Base-by-base conservation (phyloP, 768 basidiomycete species). In the Termitomyces sp. region DNA sequence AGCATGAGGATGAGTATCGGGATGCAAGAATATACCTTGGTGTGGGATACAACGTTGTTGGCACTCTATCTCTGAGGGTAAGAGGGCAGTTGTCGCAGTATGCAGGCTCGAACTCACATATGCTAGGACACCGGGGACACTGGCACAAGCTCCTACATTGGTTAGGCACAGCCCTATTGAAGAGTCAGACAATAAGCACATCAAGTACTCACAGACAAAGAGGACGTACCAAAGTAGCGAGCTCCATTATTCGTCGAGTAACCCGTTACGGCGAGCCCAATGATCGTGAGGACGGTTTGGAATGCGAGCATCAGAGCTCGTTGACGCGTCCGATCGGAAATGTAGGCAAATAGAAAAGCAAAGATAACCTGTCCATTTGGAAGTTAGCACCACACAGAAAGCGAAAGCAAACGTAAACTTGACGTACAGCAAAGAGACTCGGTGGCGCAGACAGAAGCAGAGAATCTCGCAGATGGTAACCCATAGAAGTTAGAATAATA, bases 71-170 rank as follows among this genome's bases (percentile, higher is more conserved):
- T n/a, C 16, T 10, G 9, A 27, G 14, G 14, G 16, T 51, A 26
- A 37, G 20, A 12, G 16, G 5, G 16, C 16, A 13, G 9, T 5
- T 24, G 10, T 51, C 22, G 34, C 16, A n/a, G 16, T 37, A 16
- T 12, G 18, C 9, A 5, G 26, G 5, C 18, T 27, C 9, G 14
- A 14, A 69, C 75, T 63, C 12, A 76, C 74, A 59, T 77, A 77
- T 53, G 74, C 74, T 6, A 76, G 62, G 45, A 76, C 63, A 27
- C 71, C 69, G n/a, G 76, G 75, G 24, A 76, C 65, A 56, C 67
- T 71, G 12, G 72, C 69, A 3, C 72, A 69, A 30, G 72, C 68
- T 47, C 76, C 76, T 5, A 66, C 70, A 46, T 71, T 70, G n/a
- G 67, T 67, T 9, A 78, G 62, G 63, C 76, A 78, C n/a, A 68